Evolutionary conservation across 345 rosid genomes (phyloP), one percentile per base, ranked within the genome.

Genomic region (Citrus glauca): DNA sequence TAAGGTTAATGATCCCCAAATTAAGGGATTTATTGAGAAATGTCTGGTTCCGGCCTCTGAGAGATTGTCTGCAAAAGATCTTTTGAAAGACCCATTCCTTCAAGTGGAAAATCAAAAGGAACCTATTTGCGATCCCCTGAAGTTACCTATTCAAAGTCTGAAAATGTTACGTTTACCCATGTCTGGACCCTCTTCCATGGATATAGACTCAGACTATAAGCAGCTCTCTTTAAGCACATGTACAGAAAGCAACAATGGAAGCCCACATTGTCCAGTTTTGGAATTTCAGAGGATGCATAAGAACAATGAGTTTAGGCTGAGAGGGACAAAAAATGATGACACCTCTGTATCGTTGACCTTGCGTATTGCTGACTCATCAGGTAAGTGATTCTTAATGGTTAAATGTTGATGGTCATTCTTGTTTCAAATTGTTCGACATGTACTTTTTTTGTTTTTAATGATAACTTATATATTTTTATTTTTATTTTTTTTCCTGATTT

Each of bases 21-120:
- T 88, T 68, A 87, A 76, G 86, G 85, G 72, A 30, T 87, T 92
- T 76, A 90, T 92, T 50, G 88, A 84, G 84, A 86, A 90, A 85
- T 92, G 97, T 79, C 84, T 92, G 27, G 87, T 85, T 81, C 90
- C 88, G 28, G 92, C 90, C 32, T 73, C 90, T 10, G 71, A 86
- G 76, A 92, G 97, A 81, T 81, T 84, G 83, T 72, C 94, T 40
- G 94, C 97, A 30, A 80, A 65, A 76, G 97, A 89, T 63, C 94
- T 92, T 80, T 77, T 92, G 78, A 83, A 80, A 60, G 92, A 92
- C 53, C 81, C 88, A 6, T 92, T 92, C 83, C 83, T 92, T 25
- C 82, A 81, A 77, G 69, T 64, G 17, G 89, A 69, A 81, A 78
- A 53, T 71, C 87, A 83, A 56, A 89, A 82, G 81, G 90, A 84